Conservation (phyloP, 1,139 yeast genomes). For the Keqinozyma sinolaborantium region DNA sequence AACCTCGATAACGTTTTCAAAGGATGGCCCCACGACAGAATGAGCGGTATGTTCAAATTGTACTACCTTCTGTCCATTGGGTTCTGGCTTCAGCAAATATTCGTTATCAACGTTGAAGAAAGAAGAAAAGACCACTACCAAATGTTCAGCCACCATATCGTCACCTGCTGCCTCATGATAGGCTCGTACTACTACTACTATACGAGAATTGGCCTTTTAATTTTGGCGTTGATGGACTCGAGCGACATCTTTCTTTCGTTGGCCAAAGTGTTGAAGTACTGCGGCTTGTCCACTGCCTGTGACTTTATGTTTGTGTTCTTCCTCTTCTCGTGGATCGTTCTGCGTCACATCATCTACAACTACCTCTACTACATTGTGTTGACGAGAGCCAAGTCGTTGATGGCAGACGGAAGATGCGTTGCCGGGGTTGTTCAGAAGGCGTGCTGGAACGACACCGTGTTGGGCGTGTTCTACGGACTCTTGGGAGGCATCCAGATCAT, state of each 20-base stretch:
- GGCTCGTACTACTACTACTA: conserved; percentile 76
- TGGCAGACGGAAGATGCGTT: conserved; percentile 36
- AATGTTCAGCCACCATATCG: conserved; percentile 86
- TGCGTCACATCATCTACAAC: conserved; percentile 75
- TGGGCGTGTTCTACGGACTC: conserved; percentile 51
- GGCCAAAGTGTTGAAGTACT: conserved; percentile 78
- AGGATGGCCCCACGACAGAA: conserved; percentile 73
- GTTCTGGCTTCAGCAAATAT: conserved; percentile 78
- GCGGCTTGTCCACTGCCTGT: conserved; percentile 57
- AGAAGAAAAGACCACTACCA: conserved; percentile 79
- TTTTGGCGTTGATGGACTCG: conserved; percentile 76
- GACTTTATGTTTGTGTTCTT: conserved; percentile 70
- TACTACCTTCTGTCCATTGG: conserved; percentile 73
- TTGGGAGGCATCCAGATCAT: conserved; percentile 66
- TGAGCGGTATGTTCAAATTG: conserved; percentile 51
- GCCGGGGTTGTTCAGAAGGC: conserved; percentile 26
- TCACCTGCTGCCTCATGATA: conserved; percentile 62
- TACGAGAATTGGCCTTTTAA: conserved; percentile 75
- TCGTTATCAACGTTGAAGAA: conserved; percentile 73
- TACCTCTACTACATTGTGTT: conserved; percentile 57
- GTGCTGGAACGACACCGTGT: conserved; percentile 58
- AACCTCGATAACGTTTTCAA: conserved; percentile 58
- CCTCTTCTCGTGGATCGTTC: conserved; percentile 62
- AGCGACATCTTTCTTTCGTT: conserved; percentile 69
- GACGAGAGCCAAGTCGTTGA: conserved; percentile 28